Evolutionary conservation across 2,329 filamentous ascomycete genomes (phyloP).

Genomic region (Stachybotrys chartarum): DNA sequence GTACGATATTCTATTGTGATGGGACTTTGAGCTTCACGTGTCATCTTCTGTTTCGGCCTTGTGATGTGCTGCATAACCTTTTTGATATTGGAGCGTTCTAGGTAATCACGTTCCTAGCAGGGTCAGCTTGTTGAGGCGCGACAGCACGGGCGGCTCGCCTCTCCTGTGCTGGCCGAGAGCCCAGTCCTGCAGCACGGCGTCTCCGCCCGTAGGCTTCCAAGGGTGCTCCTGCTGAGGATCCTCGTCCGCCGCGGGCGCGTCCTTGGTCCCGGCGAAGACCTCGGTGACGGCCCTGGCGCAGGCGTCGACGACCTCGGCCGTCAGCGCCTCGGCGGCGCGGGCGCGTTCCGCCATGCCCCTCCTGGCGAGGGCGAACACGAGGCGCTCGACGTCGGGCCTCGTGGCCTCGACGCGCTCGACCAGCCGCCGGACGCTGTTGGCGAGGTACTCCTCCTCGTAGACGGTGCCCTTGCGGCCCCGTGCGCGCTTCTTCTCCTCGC

Average conservation of each 20-base stretch:
- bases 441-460: constrained; percentile 95
- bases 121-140: constrained; percentile 39
- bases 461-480: constrained; percentile 93
- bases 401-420: constrained; percentile 73
- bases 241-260: constrained; percentile 9
- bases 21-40: background rate
- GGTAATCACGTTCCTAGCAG: constrained; percentile 34
- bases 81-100: background rate
- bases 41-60: background rate
- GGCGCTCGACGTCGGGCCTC: constrained; percentile 62
- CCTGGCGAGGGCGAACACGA: constrained; percentile 71
- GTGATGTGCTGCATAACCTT: background rate
- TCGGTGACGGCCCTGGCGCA: constrained; percentile 62
- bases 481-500: constrained; percentile 93
- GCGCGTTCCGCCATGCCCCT: constrained; percentile 85
- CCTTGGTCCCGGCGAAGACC: constrained; percentile 47
- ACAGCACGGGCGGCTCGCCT: constrained; percentile 42
- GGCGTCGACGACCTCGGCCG: constrained; percentile 65
- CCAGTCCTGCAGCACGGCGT: constrained; percentile 45
- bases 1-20: background rate
- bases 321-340: constrained; percentile 64
- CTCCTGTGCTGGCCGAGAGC: constrained; percentile 36
- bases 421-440: constrained; percentile 77
- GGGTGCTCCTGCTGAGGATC: constrained; percentile 12
- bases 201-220: constrained; percentile 37